Evolutionary conservation across 805 yeast genomes (phyloP).

Genomic region (Kodamaea sagamina): DNA sequence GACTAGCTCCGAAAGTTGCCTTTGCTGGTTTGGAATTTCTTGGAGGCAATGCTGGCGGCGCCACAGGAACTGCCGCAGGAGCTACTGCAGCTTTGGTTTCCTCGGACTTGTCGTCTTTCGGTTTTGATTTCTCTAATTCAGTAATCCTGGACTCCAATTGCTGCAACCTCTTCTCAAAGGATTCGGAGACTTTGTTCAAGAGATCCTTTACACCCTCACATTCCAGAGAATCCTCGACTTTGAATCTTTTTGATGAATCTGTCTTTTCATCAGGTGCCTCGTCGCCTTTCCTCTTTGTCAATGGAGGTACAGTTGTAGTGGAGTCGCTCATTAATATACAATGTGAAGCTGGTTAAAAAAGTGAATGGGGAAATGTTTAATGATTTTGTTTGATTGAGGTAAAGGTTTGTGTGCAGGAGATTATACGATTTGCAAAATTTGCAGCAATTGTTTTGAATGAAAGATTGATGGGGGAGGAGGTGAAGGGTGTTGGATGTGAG

Average conservation of each 20-base stretch:
- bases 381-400: no score
- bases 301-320: no score
- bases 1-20: constrained; percentile 18
- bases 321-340: no score
- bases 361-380: no score
- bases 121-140: constrained; percentile 14
- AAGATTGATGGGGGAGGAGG: no score
- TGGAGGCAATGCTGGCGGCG: constrained; percentile 1
- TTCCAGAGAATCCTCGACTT: not conserved
- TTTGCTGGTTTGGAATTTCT: constrained; percentile 10
- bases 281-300: no score
- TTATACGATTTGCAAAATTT: no score
- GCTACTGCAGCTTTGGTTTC: not conserved
- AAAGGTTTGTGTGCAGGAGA: no score
- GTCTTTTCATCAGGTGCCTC: not conserved
- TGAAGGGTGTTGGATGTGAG: no score
- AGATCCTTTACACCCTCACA: constrained; percentile 1
- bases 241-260: not conserved
- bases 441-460: no score
- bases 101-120: no score
- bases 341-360: no score
- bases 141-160: constrained; percentile 25
- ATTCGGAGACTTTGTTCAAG: not conserved
- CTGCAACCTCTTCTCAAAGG: constrained; percentile 20
- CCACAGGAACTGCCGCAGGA: not conserved